phyloP scores from a whole-genome alignment of 495 filamentous ascomycete species.

The Aspergillus sclerotiicarbonarius region DNA sequence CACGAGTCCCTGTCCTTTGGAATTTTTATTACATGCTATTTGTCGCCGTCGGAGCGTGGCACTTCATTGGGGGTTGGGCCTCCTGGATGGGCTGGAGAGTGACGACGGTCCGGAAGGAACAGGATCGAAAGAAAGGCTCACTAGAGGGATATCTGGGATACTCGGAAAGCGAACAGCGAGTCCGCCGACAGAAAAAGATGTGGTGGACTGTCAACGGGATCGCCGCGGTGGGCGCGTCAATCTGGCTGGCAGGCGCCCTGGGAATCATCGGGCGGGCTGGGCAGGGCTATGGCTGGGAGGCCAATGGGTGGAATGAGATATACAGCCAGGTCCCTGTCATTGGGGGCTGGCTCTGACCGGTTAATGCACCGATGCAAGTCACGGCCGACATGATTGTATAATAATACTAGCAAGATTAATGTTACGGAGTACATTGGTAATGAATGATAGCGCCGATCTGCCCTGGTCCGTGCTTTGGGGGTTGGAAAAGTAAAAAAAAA shows the following conservation, averaged over 20 bases:
- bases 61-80: constrained; percentile 80
- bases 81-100: constrained; percentile 63
- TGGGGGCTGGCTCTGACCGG: constrained; percentile 44
- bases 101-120: constrained; percentile 38
- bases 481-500: not conserved
- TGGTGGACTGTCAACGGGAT: constrained; percentile 69
- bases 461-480: not conserved
- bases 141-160: constrained; percentile 37
- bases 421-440: too few relatives aligned
- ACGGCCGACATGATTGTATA: not conserved
- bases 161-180: constrained; percentile 38
- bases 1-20: constrained; percentile 60
- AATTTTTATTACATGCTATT: constrained; percentile 66
- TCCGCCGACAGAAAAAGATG: constrained; percentile 51
- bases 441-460: too few relatives aligned
- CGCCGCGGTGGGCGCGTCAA: constrained; percentile 50
- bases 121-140: constrained; percentile 34
- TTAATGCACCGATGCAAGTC: not conserved
- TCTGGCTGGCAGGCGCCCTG: constrained; percentile 81
- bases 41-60: constrained; percentile 67
- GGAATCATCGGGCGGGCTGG: constrained; percentile 77
- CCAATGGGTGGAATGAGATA: constrained; percentile 70
- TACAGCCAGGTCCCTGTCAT: constrained; percentile 55
- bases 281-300: constrained; percentile 70
- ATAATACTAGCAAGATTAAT: constrained; percentile 8